Evolutionary conservation across 1,284 basidiomycete genomes (phyloP).

Genomic region (Ceratobasidium sp.): DNA sequence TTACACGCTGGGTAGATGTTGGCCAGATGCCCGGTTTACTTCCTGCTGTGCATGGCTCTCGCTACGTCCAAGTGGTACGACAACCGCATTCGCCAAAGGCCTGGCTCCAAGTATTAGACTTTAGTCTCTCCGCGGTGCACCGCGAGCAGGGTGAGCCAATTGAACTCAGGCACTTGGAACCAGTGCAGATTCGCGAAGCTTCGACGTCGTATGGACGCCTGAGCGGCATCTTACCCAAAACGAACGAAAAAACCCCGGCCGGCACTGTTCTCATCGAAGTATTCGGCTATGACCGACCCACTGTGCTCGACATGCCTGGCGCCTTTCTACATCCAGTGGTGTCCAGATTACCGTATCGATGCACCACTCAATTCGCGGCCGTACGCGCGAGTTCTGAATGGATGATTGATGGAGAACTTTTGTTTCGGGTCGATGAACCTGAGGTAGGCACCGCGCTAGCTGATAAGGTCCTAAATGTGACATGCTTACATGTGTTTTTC

Average conservation of each 20-base stretch:
- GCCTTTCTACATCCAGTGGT: conserved; percentile 19
- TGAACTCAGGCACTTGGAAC: neutral
- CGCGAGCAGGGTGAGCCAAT: neutral
- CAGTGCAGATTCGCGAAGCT: conserved; percentile 5
- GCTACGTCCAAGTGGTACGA: conserved; percentile 11
- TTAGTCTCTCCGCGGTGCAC: neutral
- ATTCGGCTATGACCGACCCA: conserved; percentile 25
- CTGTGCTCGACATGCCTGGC: conserved; percentile 29
- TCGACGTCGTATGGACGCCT: conserved; percentile 14
- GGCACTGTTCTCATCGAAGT: neutral
- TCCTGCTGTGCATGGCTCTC: conserved; percentile 23
- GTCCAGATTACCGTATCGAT: conserved; percentile 34
- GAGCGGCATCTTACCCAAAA: neutral
- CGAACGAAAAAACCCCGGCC: neutral
- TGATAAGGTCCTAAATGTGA: neutral
- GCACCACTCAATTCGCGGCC: neutral
- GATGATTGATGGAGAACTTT: conserved; percentile 28
- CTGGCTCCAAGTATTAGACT: conserved; percentile 30
- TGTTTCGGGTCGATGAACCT: conserved; percentile 21
- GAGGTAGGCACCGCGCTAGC: neutral
- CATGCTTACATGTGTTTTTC: conserved; percentile 26
- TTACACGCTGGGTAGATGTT: conserved; percentile 25
- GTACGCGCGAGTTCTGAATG: conserved; percentile 11
- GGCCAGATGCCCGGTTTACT: conserved; percentile 22
- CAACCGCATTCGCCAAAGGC: neutral